Base-by-base conservation (phyloP, 129 eudicot genomes). In the Chrysanthemum makinoi region DNA sequence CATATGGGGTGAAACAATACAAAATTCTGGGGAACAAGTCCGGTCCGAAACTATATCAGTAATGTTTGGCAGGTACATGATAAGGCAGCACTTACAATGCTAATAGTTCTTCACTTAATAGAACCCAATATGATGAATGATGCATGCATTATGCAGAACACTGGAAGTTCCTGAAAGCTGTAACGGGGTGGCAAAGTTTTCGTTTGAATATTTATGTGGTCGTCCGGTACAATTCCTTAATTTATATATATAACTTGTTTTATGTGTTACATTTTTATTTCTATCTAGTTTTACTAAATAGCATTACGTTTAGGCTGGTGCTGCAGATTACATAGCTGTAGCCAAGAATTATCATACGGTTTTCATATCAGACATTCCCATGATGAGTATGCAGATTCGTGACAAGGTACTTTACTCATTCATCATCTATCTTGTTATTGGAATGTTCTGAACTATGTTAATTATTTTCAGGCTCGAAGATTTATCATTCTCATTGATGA, bases 301-400 rank as follows among this genome's bases (percentile, higher is more conserved):
- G 54, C 22, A 43, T 74, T 13, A 17, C 1, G 26, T 62, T 62
- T 80, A 91, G 99, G 87, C 90, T 10, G 99, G 99, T 54, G 99
- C 99, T 11, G 99, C 99, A 18, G 99, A 94, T 77, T 94, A 94
- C 66, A 94, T 94, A 66, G 96, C 99, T 13, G 78, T 94, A 52
- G 97, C 99, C 8, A 90, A 80, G 57, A 80, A 76, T 67, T 89
- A 76, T 83, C 99, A 94, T 77, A 87, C 99, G 20, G 87, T 94
- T 60, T 94, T 94, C 67, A 83, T 94, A 22, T 84, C 93, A 51
- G 96, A 86, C 57, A 84, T 94, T 78, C 99, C 99, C 28, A 70
- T 84, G 76, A 94, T 94, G 97, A 94, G 99, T 69, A 94, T 94
- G 99, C 89, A 81, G 58, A 94, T 94, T 60, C 94, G 99, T 48